Evolutionary conservation across 2,329 filamentous ascomycete species (phyloP).

Genomic region (Neurospora sp.): DNA sequence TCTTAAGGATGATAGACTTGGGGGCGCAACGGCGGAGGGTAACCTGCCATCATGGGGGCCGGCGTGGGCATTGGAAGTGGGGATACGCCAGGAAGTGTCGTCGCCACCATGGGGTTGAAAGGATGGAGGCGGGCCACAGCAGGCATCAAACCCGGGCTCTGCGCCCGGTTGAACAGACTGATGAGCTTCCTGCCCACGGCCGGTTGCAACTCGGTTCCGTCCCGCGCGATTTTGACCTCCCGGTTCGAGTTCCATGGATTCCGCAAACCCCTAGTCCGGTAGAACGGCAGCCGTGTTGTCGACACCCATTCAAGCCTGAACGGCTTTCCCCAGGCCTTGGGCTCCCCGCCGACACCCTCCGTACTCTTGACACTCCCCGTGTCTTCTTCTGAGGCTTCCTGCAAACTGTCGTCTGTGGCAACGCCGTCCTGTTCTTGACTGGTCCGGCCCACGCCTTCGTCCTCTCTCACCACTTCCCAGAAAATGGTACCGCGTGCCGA

Average conservation of each 20-base stretch:
- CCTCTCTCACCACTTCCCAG: conserved; percentile 72
- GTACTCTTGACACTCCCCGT: conserved; percentile 28
- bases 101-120: conserved; percentile 18
- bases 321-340: conserved; percentile 77
- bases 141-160: conserved; percentile 24
- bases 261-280: conserved; percentile 72
- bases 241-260: conserved; percentile 95
- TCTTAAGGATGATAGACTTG: conserved; percentile 21
- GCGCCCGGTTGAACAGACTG: conserved; percentile 61
- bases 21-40: conserved; percentile 26
- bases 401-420: conserved; percentile 25
- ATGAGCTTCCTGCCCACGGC: conserved; percentile 66
- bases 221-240: conserved; percentile 90
- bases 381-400: conserved; percentile 21
- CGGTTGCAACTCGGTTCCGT: conserved; percentile 88
- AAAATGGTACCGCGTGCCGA: conserved; percentile 92
- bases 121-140: not conserved
- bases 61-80: conserved; percentile 9
- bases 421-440: conserved; percentile 23
- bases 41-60: conserved; percentile 28
- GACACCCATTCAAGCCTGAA: conserved; percentile 89
- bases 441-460: conserved; percentile 28
- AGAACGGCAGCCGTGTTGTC: conserved; percentile 75
- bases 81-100: conserved; percentile 13
- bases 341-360: conserved; percentile 28